A percentile compares a stretch with the other conserved stretches of the same genome.
These are phyloP conservation scores for Solanum peruvianum DNA, from an alignment of 257 asterid species.

Conservation along the genomic window DNA sequence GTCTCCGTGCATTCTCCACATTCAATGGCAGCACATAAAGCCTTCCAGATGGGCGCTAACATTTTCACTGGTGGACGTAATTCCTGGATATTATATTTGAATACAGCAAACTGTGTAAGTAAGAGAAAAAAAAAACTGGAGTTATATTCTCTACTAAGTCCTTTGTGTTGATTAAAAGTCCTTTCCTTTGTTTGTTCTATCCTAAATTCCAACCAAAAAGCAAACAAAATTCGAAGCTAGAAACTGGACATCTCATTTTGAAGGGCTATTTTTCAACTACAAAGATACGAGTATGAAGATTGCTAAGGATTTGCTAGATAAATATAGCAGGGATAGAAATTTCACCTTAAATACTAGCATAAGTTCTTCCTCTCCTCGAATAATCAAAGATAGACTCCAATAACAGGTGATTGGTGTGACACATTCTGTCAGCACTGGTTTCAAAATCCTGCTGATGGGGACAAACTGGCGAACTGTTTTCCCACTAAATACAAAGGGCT, in stretches of 20 bases:
- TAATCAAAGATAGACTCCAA: slow-evolving; percentile 73
- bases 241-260: background rate
- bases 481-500: slow-evolving; percentile 43
- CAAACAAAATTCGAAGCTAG: background rate
- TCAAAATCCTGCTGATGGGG: slow-evolving; percentile 57
- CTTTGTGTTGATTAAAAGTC: background rate
- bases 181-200: background rate
- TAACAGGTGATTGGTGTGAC: slow-evolving; percentile 97
- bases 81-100: slow-evolving; percentile 25
- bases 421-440: slow-evolving; percentile 84
- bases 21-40: slow-evolving; percentile 44
- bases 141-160: background rate
- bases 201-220: background rate
- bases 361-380: slow-evolving; percentile 63
- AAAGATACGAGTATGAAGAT: background rate
- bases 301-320: background rate
- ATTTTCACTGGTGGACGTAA: slow-evolving; percentile 54
- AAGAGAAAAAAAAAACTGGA: background rate
- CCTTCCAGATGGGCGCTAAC: slow-evolving; percentile 82
- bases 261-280: background rate
- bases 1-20: background rate
- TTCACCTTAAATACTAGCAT: slow-evolving; percentile 72
- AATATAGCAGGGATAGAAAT: background rate
- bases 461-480: slow-evolving; percentile 44
- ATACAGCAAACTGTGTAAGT: background rate